phyloP scores from a whole-genome alignment of 495 filamentous ascomycete genomes.

The Cetradonia linearis region DNA sequence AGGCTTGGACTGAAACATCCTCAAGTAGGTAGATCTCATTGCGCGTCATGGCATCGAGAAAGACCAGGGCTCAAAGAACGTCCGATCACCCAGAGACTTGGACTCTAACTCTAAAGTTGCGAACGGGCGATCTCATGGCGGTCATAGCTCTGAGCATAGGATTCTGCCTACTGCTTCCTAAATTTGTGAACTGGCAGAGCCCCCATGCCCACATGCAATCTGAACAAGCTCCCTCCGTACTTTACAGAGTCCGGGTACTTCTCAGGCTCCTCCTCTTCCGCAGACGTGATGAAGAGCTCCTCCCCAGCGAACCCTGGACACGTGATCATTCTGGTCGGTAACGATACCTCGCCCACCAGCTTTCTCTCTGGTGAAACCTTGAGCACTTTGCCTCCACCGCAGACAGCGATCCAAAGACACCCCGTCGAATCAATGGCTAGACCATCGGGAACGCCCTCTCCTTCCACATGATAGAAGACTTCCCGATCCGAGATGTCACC shows the following conservation, averaged over 20 bases:
- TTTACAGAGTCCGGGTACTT: slow-evolving; percentile 45
- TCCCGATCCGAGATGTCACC: slow-evolving; percentile 58
- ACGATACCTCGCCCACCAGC: slow-evolving; percentile 52
- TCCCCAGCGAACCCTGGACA: slow-evolving; percentile 65
- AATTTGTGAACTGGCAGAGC: slow-evolving; percentile 51
- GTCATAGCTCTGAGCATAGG: background rate
- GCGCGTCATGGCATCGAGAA: background rate
- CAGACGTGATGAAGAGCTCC: slow-evolving; percentile 67
- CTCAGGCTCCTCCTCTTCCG: slow-evolving; percentile 46
- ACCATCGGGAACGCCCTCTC: slow-evolving; percentile 56
- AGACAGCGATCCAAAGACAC: slow-evolving; percentile 69
- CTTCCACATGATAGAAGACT: slow-evolving; percentile 53
- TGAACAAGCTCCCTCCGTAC: slow-evolving; percentile 57
- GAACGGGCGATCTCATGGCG: background rate
- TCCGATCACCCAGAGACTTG: background rate
- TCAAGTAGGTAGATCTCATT: background rate
- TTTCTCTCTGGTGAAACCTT: slow-evolving; percentile 55
- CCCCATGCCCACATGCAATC: slow-evolving; percentile 54
- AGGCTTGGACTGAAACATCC: background rate
- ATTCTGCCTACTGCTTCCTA: slow-evolving; percentile 20
- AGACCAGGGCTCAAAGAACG: background rate
- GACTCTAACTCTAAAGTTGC: background rate
- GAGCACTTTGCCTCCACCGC: slow-evolving; percentile 57
- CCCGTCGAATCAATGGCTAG: slow-evolving; percentile 64
- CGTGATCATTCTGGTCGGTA: slow-evolving; percentile 61